These are phyloP conservation scores for Albatrellus ellisii DNA, from an alignment of 768 basidiomycete genomes.

Conservation along the genomic window DNA sequence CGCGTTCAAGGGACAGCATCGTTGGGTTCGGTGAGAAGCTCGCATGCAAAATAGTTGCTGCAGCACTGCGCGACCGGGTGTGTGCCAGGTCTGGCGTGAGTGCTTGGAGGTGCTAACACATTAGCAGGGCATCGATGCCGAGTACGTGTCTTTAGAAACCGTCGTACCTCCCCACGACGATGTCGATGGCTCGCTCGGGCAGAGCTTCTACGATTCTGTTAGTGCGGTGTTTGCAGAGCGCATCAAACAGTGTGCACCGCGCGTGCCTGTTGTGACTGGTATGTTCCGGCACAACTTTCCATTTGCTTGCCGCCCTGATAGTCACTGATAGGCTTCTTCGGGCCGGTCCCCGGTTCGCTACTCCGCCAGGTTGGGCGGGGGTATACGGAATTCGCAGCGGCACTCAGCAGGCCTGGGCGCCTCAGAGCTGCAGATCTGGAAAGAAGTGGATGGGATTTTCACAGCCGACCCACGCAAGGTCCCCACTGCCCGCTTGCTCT, in stretches of 20 bases:
- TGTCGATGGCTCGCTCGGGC: slow-evolving; percentile 53
- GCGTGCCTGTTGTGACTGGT: slow-evolving; percentile 94
- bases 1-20: slow-evolving; percentile 85
- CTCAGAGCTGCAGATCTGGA: slow-evolving; percentile 96
- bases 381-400: slow-evolving; percentile 94
- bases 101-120: neutral
- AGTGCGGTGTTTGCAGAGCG: slow-evolving; percentile 66
- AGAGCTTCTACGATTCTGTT: slow-evolving; percentile 79
- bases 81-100: slow-evolving; percentile 14
- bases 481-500: slow-evolving; percentile 81
- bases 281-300: slow-evolving; percentile 9
- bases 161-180: slow-evolving; percentile 66
- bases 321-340: slow-evolving; percentile 66
- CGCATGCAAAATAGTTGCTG: slow-evolving; percentile 85
- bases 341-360: slow-evolving; percentile 88
- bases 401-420: slow-evolving; percentile 85
- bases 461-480: slow-evolving; percentile 98
- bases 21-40: slow-evolving; percentile 88
- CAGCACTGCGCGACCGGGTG: slow-evolving; percentile 78
- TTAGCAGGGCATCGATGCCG: slow-evolving; percentile 86
- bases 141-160: slow-evolving; percentile 88
- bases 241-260: slow-evolving; percentile 58
- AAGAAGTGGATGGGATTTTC: slow-evolving; percentile 98
- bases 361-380: slow-evolving; percentile 89
- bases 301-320: neutral